Evolutionary conservation across 805 yeast genomes (phyloP), one percentile per base, ranked within the genome.

Genomic region (Saccharomycopsis fermentans): DNA sequence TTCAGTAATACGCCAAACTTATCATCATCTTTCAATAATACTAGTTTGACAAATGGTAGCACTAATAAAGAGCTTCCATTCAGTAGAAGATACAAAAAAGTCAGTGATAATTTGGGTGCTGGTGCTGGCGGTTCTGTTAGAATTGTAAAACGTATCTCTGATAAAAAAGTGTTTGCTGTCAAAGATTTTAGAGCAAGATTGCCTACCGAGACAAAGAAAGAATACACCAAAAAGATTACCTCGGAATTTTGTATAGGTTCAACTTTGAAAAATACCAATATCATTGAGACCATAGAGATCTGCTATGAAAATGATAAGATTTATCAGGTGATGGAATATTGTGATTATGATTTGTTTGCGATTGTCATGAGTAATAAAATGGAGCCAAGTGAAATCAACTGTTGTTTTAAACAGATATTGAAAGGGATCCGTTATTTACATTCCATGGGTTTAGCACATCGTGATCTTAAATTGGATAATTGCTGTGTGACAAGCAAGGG

Each of bases 41-140:
- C 29, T 12, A 43, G 40, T 27, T 24, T 53, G 21, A 29, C 54
- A 2, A 61, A 54, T 29, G 26, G 55, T n/a, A 59, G 52, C 51
- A 59, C 56, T 14, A 57, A 43, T 34, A 65, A 71, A 21, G 64
- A 63, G 6, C 59, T 74, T 52, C 90, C 91, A 1, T 84, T 85
- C 64, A 81, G 86, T 47, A 89, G 86, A 67, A 75, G 90, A 64
- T 90, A 90, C 70, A 81, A 86, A 55, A 87, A 84, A 68, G 83
- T 86, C 57, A 96, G 96, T 56, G 92, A 90, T 62, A 87, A 81
- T 59, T 76, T 91, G 54, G 97, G 97, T 58, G 94, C 94, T 21
- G 97, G 97, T 57, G 97, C 97, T 1, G 97, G 97, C 55, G 97
- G 97, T 3, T 80, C 86, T 16, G 97, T 91, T 36, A 82, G 83